Conservation (phyloP, 345 rosid species). For the Eucalyptus rudis region DNA sequence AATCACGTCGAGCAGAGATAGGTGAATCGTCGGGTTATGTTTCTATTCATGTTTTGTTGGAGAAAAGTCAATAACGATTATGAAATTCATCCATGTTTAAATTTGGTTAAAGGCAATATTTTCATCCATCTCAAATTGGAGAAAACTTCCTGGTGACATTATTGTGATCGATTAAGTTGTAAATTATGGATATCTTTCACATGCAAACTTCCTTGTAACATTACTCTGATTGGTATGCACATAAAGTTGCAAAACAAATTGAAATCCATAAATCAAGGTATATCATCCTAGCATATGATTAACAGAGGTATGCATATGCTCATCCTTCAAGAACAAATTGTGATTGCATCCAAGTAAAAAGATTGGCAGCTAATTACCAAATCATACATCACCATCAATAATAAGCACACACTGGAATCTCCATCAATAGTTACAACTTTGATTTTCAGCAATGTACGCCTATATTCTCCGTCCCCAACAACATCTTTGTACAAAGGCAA, state of each 20-base stretch:
- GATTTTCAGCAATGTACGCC: background rate
- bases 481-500: background rate
- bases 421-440: background rate
- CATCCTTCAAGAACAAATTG: background rate
- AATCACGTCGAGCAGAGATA: background rate
- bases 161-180: background rate
- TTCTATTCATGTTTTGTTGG: background rate
- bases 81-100: background rate
- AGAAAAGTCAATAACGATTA: background rate
- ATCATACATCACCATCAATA: too few relatives aligned
- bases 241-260: background rate
- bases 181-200: too few relatives aligned
- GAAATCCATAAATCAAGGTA: background rate
- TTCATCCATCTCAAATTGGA: background rate
- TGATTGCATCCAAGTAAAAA: background rate
- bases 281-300: background rate
- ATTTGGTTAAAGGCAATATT: background rate
- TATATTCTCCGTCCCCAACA: background rate
- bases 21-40: background rate
- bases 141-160: background rate
- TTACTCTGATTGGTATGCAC: background rate
- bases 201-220: background rate
- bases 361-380: background rate
- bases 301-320: background rate
- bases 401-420: too few relatives aligned